Evolutionary conservation across 192 early-diverging fungal species (phyloP).

Genomic region (Backusella circina): DNA sequence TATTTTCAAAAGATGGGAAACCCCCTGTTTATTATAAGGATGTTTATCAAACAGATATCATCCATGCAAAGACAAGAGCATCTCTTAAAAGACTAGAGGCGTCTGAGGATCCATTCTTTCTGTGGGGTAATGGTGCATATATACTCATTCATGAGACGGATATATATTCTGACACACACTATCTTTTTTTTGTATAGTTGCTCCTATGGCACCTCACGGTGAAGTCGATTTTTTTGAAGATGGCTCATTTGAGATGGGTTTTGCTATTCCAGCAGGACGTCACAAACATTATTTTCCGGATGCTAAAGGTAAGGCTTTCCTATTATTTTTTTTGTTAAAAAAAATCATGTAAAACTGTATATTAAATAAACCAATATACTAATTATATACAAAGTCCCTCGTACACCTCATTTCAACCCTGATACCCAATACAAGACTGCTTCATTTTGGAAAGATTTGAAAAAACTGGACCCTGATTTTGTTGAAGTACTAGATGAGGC

Average conservation of each 20-base stretch:
- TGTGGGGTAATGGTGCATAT: slow-evolving; percentile 26
- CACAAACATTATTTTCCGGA: slow-evolving; percentile 53
- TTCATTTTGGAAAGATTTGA: slow-evolving; percentile 46
- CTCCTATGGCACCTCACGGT: slow-evolving; percentile 61
- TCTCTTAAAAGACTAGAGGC: slow-evolving; percentile 39
- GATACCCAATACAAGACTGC: slow-evolving; percentile 44
- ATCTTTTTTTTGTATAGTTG: slow-evolving; percentile 41
- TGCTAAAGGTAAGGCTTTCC: slow-evolving; percentile 26
- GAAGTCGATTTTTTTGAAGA: slow-evolving; percentile 35
- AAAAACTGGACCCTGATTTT: slow-evolving; percentile 33
- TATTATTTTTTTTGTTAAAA: background rate
- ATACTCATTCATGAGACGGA: no score
- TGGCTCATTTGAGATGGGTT: slow-evolving; percentile 33
- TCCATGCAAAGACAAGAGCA: slow-evolving; percentile 45
- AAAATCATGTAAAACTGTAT: no score
- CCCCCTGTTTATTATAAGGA: slow-evolving; percentile 43
- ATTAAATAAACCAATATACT: background rate
- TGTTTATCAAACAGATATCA: slow-evolving; percentile 53
- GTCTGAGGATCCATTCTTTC: slow-evolving; percentile 38
- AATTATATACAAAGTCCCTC: slow-evolving; percentile 37
- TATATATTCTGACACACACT: background rate
- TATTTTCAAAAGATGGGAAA: slow-evolving; percentile 58
- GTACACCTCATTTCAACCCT: slow-evolving; percentile 56
- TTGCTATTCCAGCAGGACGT: slow-evolving; percentile 55
- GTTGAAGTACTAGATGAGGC: slow-evolving; percentile 43